Percentiles rank a stretch among this genome's conserved stretches.
Evolutionary conservation across 495 filamentous ascomycete genomes (phyloP).

Genomic region (Podospora bellae-mahoneyi): DNA sequence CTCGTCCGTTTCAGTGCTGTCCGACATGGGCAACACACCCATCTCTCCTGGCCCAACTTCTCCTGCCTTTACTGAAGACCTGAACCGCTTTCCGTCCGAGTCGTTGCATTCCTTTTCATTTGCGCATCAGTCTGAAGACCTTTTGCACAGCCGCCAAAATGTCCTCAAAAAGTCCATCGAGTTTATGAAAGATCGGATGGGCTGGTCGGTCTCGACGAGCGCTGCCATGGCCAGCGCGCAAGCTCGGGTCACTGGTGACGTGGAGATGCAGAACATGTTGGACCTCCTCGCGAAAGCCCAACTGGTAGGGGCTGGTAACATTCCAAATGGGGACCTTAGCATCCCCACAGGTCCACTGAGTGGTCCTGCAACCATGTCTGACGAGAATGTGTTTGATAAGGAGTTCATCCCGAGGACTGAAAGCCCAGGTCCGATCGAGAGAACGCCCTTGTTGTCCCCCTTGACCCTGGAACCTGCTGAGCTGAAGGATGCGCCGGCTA

Average conservation of each 20-base stretch:
- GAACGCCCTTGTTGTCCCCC: slow-evolving; percentile 35
- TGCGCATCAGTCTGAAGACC: slow-evolving; percentile 89
- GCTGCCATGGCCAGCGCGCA: slow-evolving; percentile 68
- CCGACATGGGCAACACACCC: slow-evolving; percentile 41
- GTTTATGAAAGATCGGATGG: slow-evolving; percentile 93
- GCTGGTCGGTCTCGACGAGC: slow-evolving; percentile 60
- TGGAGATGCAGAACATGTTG: slow-evolving; percentile 86
- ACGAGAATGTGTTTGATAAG: slow-evolving; percentile 76
- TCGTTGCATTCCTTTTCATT: slow-evolving; percentile 99
- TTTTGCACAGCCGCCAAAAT: slow-evolving; percentile 86
- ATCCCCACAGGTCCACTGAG: slow-evolving; percentile 60
- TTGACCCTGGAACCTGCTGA: background rate
- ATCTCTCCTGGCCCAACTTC: slow-evolving; percentile 60
- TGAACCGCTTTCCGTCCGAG: slow-evolving; percentile 88
- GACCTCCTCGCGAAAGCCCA: slow-evolving; percentile 79
- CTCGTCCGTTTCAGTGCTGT: slow-evolving; percentile 57
- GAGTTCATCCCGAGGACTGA: slow-evolving; percentile 58
- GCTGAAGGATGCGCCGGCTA: background rate
- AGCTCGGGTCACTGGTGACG: slow-evolving; percentile 73
- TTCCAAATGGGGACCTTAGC: slow-evolving; percentile 42
- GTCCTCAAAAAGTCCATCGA: slow-evolving; percentile 91
- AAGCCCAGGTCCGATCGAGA: slow-evolving; percentile 51
- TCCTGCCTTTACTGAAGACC: slow-evolving; percentile 79
- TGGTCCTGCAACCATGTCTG: slow-evolving; percentile 61
- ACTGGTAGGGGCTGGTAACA: slow-evolving; percentile 58